A percentile compares a stretch with the other conserved stretches of the same genome.
These are phyloP conservation scores for Phytophthora ohioensis DNA, from an alignment of 352 stramenopile genomes.

Conservation along the genomic window DNA sequence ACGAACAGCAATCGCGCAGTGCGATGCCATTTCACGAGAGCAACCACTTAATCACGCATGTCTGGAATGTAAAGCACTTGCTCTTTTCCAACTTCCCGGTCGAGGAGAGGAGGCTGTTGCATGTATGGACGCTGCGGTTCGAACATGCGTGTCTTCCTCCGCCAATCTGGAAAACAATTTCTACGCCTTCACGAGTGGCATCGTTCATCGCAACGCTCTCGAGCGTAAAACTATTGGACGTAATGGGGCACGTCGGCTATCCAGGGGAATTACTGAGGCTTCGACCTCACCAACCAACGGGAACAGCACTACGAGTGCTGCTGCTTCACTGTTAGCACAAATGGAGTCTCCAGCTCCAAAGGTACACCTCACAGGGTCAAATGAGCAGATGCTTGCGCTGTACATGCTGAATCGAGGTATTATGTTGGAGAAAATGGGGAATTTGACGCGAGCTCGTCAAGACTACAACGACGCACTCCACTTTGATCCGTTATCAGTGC, in stretches of 20 bases:
- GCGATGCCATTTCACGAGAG: conserved; percentile 50
- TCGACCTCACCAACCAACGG: conserved; percentile 5
- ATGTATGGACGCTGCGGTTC: conserved; percentile 68
- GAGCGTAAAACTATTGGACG: conserved; percentile 59
- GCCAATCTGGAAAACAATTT: conserved; percentile 70
- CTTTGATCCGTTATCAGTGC: conserved; percentile 70
- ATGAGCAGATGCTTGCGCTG: conserved; percentile 71
- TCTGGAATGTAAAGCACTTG: conserved; percentile 70
- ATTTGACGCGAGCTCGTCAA: conserved; percentile 55
- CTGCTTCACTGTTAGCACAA: conserved; percentile 20
- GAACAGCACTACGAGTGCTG: conserved; percentile 16
- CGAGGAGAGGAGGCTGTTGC: conserved; percentile 49
- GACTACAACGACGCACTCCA: conserved; percentile 73
- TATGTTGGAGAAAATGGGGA: conserved; percentile 61
- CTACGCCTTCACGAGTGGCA: conserved; percentile 62
- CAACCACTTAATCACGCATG: conserved; percentile 59
- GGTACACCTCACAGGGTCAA: conserved; percentile 51
- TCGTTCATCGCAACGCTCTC: conserved; percentile 64
- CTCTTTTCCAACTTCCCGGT: conserved; percentile 57
- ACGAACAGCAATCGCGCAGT: conserved; percentile 58
- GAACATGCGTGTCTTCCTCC: conserved; percentile 64
- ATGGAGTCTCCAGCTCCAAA: conserved; percentile 23
- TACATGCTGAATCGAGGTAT: conserved; percentile 82
- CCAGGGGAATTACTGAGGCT: neutral
- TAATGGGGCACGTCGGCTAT: conserved; percentile 24